A percentile compares a stretch with the other conserved stretches of the same genome.
These are phyloP conservation scores for Neonothopanus nambi DNA, from an alignment of 1,284 basidiomycete genomes.

Conservation along the genomic window DNA sequence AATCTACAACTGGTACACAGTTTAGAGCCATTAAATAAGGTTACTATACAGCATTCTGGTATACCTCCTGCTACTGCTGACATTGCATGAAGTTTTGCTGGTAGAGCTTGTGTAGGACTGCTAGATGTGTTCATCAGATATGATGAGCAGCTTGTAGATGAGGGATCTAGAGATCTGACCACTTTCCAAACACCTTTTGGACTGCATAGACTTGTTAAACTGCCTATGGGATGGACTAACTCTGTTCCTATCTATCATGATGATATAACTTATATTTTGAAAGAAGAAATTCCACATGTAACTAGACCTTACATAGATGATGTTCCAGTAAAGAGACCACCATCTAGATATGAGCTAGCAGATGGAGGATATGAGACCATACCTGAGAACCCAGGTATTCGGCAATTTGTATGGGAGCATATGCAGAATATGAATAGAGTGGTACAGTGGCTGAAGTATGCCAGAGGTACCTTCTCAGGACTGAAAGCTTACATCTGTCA, in stretches of 20 bases:
- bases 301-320: too few species aligned
- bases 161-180: conserved; percentile 22
- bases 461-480: conserved; percentile 28
- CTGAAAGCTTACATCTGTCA: conserved; percentile 15
- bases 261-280: too few species aligned
- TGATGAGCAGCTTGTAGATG: too few species aligned
- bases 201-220: conserved; percentile 19
- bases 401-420: too few species aligned
- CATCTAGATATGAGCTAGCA: conserved; percentile 19
- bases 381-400: conserved; percentile 29
- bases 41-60: conserved; percentile 36
- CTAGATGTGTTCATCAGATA: too few species aligned
- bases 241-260: too few species aligned
- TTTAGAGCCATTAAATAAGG: conserved; percentile 34
- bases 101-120: too few species aligned
- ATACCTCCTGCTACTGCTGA: too few species aligned
- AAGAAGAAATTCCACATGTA: too few species aligned
- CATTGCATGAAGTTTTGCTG: too few species aligned
- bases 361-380: conserved; percentile 26
- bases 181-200: conserved; percentile 27
- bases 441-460: conserved; percentile 25
- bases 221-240: conserved; percentile 44
- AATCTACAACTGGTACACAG: conserved; percentile 27
- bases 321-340: conserved; percentile 24
- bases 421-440: conserved; percentile 27